Evolutionary conservation across 1,284 basidiomycete genomes (phyloP).

Genomic region (Apiotrichum montevideense): DNA sequence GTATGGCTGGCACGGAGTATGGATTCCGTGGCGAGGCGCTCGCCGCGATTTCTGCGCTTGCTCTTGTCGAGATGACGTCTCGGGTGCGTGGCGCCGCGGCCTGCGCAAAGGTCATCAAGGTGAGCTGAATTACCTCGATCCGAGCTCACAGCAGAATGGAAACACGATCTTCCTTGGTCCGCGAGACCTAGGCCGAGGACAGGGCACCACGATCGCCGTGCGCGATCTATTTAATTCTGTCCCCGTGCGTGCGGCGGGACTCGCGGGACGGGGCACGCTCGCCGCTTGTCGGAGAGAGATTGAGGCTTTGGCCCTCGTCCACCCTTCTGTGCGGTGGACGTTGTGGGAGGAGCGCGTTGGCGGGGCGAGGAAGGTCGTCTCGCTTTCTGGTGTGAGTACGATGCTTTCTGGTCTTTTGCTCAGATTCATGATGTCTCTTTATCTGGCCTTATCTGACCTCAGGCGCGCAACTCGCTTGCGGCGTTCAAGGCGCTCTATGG

Average conservation of each 20-base stretch:
- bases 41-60: constrained; percentile 67
- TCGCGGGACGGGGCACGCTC: too few relatives aligned
- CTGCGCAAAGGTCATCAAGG: constrained; percentile 70
- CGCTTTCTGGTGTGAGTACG: constrained; percentile 51
- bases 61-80: constrained; percentile 60
- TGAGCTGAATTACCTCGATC: too few relatives aligned
- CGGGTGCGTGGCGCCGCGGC: constrained; percentile 58
- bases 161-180: constrained; percentile 16
- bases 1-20: constrained; percentile 51
- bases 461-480: constrained; percentile 18
- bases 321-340: constrained; percentile 62
- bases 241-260: constrained; percentile 28
- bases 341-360: constrained; percentile 53
- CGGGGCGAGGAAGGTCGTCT: constrained; percentile 23
- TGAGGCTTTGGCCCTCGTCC: constrained; percentile 65
- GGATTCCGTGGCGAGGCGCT: constrained; percentile 87
- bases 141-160: constrained; percentile 15
- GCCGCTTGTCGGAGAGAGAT: constrained; percentile 59
- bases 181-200: constrained; percentile 54
- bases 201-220: constrained; percentile 71
- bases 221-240: constrained; percentile 83
- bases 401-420: too few relatives aligned
- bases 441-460: background rate
- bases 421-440: too few relatives aligned
- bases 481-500: constrained; percentile 31